Percentiles rank a stretch among this genome's conserved stretches.
Conservation (phyloP, 1,284 basidiomycete genomes). For the Cryptococcus sp. region DNA sequence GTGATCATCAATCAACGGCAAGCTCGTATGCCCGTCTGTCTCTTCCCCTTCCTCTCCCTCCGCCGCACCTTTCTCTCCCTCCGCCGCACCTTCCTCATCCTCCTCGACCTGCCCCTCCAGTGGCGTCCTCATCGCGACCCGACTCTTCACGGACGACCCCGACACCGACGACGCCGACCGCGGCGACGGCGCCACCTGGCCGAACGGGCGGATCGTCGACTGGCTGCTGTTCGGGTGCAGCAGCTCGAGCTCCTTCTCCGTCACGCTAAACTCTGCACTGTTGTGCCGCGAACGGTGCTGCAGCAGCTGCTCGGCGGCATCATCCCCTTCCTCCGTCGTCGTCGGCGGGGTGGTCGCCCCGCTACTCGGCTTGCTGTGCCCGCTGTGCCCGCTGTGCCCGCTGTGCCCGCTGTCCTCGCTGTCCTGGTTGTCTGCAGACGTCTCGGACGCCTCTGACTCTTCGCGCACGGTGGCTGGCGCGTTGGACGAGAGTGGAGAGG, state of each 20-base stretch:
- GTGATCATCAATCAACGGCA: constrained; percentile 36
- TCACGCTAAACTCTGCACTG: constrained; percentile 41
- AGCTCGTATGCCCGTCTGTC: constrained; percentile 11
- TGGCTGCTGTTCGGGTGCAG: constrained; percentile 50
- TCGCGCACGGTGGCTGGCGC: constrained; percentile 9
- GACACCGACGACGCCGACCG: constrained; percentile 2
- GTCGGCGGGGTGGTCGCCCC: constrained; percentile 40
- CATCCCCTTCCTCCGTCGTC: constrained; percentile 41
- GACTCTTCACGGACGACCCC: constrained; percentile 8
- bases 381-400: too few species aligned
- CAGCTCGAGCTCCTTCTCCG: constrained; percentile 33
- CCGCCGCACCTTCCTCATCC: constrained; percentile 36
- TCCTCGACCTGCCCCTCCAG: constrained; percentile 42
- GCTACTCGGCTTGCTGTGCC: constrained; percentile 23
- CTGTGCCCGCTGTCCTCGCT: constrained; percentile 28
- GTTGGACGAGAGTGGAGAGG: constrained; percentile 15
- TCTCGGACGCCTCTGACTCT: constrained; percentile 42
- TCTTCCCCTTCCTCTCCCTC: constrained; percentile 22
- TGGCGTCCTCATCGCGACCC: constrained; percentile 16
- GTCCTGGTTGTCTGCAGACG: constrained; percentile 32
- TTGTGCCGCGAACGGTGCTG: constrained; percentile 17
- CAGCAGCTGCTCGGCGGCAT: not conserved
- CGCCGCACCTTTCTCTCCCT: constrained; percentile 35
- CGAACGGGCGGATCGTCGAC: constrained; percentile 44
- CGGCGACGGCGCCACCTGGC: constrained; percentile 16